phyloP scores from a whole-genome alignment of 2,329 filamentous ascomycete genomes.

The Colletotrichum tamarilloi region DNA sequence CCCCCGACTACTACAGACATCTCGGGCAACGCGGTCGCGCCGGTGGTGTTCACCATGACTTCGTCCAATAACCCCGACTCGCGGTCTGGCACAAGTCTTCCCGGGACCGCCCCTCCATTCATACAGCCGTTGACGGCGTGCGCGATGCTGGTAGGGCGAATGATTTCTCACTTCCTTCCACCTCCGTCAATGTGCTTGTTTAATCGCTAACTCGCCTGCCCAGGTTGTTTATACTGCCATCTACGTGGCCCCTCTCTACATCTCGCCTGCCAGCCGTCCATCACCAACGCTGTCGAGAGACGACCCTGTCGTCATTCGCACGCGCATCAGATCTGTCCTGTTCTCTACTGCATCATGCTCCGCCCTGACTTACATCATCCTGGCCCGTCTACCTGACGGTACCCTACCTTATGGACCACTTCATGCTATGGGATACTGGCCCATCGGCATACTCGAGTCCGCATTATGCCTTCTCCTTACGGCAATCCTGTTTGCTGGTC shows the following conservation, averaged over 20 bases:
- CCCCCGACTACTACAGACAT: not conserved
- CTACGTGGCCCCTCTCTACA: constrained; percentile 93
- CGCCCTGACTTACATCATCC: constrained; percentile 72
- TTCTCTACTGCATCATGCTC: constrained; percentile 79
- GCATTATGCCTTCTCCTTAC: constrained; percentile 76
- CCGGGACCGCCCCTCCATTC: not conserved
- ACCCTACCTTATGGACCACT: constrained; percentile 65
- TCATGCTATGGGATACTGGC: constrained; percentile 84
- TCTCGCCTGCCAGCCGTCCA: constrained; percentile 82
- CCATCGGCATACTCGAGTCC: constrained; percentile 74
- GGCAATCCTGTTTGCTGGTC: constrained; percentile 82
- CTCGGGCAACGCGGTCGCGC: not conserved
- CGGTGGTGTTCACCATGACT: constrained; percentile 16
- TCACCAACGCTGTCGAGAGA: constrained; percentile 84
- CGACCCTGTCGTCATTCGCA: constrained; percentile 88
- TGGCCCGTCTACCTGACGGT: constrained; percentile 55
- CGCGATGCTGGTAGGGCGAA: constrained; percentile 34
- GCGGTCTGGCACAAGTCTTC: not conserved
- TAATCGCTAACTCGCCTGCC: constrained; percentile 21
- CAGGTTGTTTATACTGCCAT: constrained; percentile 84
- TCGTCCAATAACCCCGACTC: not conserved
- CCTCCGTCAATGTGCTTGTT: not conserved
- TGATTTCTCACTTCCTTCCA: not conserved
- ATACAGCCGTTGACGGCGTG: constrained; percentile 22
- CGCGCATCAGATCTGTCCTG: constrained; percentile 83